Conservation (phyloP, 441 rosid species). For the Croton laevigatus region DNA sequence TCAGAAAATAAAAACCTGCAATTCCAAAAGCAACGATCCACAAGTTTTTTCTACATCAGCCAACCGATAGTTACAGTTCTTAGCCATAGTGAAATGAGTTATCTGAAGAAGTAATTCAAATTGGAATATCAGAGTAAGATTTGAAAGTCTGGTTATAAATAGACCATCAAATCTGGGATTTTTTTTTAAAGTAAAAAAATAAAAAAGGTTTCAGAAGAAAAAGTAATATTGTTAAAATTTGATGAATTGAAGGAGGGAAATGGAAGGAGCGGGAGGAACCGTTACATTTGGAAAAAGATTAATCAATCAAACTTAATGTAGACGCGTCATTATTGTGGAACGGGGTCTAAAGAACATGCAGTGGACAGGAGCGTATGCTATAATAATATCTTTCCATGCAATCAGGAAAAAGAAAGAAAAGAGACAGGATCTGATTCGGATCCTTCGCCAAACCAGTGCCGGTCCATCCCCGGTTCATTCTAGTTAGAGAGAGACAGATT, state of each 20-base stretch:
- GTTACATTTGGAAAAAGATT: conserved; percentile 20
- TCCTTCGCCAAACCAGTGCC: not conserved
- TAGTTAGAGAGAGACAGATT: not conserved
- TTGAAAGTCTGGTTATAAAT: not conserved
- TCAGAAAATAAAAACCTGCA: conserved; percentile 41
- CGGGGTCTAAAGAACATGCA: not conserved
- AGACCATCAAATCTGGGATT: not conserved
- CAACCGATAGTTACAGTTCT: conserved; percentile 29
- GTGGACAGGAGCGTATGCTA: not conserved
- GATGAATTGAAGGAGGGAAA: conserved; percentile 25
- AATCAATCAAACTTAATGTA: not conserved
- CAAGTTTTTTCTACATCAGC: conserved; percentile 50
- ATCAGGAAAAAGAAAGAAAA: too few species aligned
- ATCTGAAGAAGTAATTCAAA: not conserved
- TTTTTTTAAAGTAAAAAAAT: not conserved
- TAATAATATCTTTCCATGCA: too few species aligned
- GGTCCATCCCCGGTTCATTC: not conserved
- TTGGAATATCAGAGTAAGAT: not conserved
- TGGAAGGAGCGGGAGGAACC: conserved; percentile 37
- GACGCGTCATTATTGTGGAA: not conserved
- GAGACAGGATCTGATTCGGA: too few species aligned
- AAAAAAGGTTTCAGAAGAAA: not conserved
- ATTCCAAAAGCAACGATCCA: conserved; percentile 47
- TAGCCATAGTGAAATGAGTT: conserved; percentile 2
- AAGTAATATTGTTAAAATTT: conserved; percentile 45